A percentile compares a stretch with the other conserved stretches of the same genome.
These are phyloP conservation scores for Viola pubescens DNA, from an alignment of 441 rosid genomes.

Conservation along the genomic window DNA sequence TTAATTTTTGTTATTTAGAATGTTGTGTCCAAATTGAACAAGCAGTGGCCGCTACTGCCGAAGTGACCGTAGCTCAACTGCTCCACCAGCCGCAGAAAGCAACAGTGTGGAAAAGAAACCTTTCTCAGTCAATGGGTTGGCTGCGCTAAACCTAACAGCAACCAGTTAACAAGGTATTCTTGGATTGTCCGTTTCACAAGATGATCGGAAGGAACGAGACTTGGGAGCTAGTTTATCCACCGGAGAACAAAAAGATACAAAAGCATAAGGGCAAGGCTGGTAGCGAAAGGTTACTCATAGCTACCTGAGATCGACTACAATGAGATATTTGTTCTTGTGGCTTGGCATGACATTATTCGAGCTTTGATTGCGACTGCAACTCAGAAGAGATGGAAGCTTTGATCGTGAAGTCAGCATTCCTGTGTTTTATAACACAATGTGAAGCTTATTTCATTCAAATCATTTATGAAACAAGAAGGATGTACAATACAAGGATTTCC, in stretches of 20 bases:
- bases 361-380: not conserved
- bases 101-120: no score
- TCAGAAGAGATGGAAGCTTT: not conserved
- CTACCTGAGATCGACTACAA: not conserved
- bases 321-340: not conserved
- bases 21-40: no score
- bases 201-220: constrained; percentile 42
- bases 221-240: not conserved
- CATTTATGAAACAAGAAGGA: no score
- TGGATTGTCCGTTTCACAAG: constrained; percentile 13
- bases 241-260: not conserved
- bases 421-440: not conserved
- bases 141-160: no score
- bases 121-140: no score
- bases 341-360: not conserved
- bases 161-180: no score
- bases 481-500: no score
- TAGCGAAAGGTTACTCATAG: constrained; percentile 8
- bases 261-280: constrained; percentile 11
- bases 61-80: no score
- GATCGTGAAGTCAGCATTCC: not conserved
- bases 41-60: no score
- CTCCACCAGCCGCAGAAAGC: no score
- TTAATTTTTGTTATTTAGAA: no score
- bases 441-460: no score